Base-by-base conservation (phyloP, 257 asterid genomes). In the Linaria vulgaris region DNA sequence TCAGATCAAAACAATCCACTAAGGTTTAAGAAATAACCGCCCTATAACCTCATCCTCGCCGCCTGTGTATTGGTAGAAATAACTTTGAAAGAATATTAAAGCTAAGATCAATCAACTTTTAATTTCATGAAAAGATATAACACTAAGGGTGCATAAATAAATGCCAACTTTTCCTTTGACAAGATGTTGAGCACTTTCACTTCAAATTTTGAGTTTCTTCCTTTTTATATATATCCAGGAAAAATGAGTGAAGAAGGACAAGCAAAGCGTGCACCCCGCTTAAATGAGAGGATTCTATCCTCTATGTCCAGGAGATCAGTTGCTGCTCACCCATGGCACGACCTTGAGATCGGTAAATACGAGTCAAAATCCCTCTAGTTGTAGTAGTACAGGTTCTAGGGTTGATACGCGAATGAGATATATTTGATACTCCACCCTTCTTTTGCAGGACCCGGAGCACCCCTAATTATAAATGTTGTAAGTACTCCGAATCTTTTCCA, bases 311-410 rank as follows among this genome's bases (percentile, higher is more conserved):
- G 85, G 67, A 78, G 80, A 76, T 71, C 88, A 1, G 80, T 80
- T 56, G 88, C 88, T 68, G 88, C 88, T 56, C 88, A 80, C 68
- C 80, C 88, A 9, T 83, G 88, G 84, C 88, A 83, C 60, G 88
- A 83, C 38, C 88, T 83, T 49, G 86, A 83, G 56, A 80, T 83
- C 15, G 88, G 88, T 80, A 74, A 34, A 37, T 56, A 6, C 39
- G 24, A 31, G 34, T 22, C 16, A 2, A 34, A 13, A 9, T 53
- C 9, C 20, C 7, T n/a, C 4, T n/a, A n/a, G n/a, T n/a, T n/a
- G n/a, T n/a, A n/a, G n/a, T n/a, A n/a, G n/a, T n/a, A n/a, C n/a
- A n/a, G n/a, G n/a, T n/a, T n/a, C n/a, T n/a, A n/a, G n/a, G n/a
- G n/a, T n/a, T n/a, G n/a, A n/a, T n/a, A n/a, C n/a, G n/a, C n/a